Conservation (phyloP, 1,284 basidiomycete species). For the Waitea zeae region DNA sequence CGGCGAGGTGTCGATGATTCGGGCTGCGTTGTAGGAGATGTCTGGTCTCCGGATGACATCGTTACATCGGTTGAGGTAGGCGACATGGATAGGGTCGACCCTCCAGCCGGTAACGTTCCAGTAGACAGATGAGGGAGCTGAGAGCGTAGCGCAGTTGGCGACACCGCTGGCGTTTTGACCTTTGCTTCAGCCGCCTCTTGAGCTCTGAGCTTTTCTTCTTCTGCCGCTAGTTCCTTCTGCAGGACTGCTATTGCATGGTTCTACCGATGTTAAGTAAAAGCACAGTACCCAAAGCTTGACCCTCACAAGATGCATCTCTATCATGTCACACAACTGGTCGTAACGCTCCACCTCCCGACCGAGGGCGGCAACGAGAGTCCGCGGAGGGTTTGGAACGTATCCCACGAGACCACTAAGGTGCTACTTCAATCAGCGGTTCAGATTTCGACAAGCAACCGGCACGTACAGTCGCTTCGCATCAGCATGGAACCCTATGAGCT, state of each 20-base stretch:
- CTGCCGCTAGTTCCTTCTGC: constrained; percentile 44
- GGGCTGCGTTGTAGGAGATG: constrained; percentile 13
- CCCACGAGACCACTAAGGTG: constrained; percentile 33
- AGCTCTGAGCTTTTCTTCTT: constrained; percentile 29
- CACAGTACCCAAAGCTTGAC: constrained; percentile 3
- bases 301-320: constrained; percentile 51
- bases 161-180: constrained; percentile 7
- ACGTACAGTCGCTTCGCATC: constrained; percentile 46
- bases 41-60: constrained; percentile 9
- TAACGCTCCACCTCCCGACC: constrained; percentile 59
- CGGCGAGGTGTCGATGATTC: constrained; percentile 12
- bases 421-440: no score
- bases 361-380: constrained; percentile 38
- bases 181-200: constrained; percentile 13
- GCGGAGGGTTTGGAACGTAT: constrained; percentile 45
- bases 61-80: constrained; percentile 5
- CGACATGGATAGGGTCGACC: background rate
- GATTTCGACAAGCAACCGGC: no score
- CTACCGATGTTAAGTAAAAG: constrained; percentile 17
- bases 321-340: constrained; percentile 57
- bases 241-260: constrained; percentile 51
- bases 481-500: constrained; percentile 49
- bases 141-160: constrained; percentile 7
- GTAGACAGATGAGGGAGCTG: constrained; percentile 8
- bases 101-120: background rate